These are phyloP conservation scores for Sphaerulina vaccinii DNA, from an alignment of 2,329 filamentous ascomycete species.

Conservation along the genomic window DNA sequence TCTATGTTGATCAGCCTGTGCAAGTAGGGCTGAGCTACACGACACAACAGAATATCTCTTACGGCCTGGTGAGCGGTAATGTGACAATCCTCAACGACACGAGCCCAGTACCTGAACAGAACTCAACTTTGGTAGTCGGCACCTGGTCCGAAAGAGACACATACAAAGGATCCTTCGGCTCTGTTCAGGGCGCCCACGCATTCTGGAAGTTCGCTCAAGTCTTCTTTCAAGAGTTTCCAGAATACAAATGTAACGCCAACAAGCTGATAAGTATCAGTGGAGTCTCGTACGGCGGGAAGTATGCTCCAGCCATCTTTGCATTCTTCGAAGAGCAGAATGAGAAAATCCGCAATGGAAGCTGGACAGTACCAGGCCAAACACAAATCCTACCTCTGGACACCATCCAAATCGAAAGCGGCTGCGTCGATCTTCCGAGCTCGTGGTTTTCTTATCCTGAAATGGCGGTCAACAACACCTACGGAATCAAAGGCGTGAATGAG, in stretches of 20 bases:
- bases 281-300: constrained; percentile 52
- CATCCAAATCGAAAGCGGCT: constrained; percentile 53
- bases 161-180: constrained; percentile 52
- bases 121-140: constrained; percentile 53
- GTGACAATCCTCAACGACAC: constrained; percentile 21
- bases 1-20: constrained; percentile 64
- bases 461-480: constrained; percentile 59
- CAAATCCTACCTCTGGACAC: constrained; percentile 49
- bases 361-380: constrained; percentile 45
- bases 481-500: constrained; percentile 53
- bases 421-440: constrained; percentile 53
- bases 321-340: constrained; percentile 59
- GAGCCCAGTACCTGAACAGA: constrained; percentile 45
- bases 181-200: constrained; percentile 53
- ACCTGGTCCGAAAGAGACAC: constrained; percentile 35
- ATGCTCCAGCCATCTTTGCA: constrained; percentile 58
- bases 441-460: constrained; percentile 49
- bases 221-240: constrained; percentile 62
- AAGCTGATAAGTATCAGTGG: not conserved
- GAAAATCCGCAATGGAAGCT: constrained; percentile 47
- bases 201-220: constrained; percentile 63
- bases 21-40: constrained; percentile 15
- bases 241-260: constrained; percentile 49
- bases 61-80: constrained; percentile 31
- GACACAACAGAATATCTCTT: constrained; percentile 40